These are phyloP conservation scores for Pestalotiopsis sp. DNA, from an alignment of 2,329 filamentous ascomycete species.

Conservation along the genomic window DNA sequence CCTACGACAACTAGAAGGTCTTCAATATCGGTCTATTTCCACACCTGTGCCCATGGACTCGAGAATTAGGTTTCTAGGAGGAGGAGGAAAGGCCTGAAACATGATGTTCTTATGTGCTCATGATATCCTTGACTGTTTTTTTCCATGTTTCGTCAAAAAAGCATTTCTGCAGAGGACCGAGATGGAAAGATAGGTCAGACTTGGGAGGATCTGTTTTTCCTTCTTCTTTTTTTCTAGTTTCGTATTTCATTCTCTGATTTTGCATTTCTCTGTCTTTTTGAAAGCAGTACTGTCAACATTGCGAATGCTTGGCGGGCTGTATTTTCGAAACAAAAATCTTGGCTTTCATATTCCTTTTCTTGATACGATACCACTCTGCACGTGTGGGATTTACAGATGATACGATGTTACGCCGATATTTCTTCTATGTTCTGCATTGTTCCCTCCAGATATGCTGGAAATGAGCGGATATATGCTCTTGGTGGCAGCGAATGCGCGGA, in stretches of 20 bases:
- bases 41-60: neutral
- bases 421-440: constrained; percentile 4
- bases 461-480: neutral
- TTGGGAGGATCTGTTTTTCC: constrained; percentile 13
- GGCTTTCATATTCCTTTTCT: constrained; percentile 28
- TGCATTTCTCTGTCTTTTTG: constrained; percentile 26
- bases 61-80: neutral
- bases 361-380: constrained; percentile 37
- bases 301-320: neutral
- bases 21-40: neutral
- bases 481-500: neutral
- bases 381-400: constrained; percentile 30
- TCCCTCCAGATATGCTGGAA: neutral
- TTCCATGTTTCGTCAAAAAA: constrained; percentile 1
- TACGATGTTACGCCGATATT: constrained; percentile 26
- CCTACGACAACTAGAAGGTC: neutral
- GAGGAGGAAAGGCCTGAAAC: constrained; percentile 1
- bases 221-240: constrained; percentile 28
- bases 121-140: constrained; percentile 9
- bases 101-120: neutral
- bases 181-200: constrained; percentile 1
- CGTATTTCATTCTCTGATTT: constrained; percentile 28
- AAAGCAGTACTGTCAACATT: constrained; percentile 22
- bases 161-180: constrained; percentile 4
- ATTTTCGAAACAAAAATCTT: constrained; percentile 13